Evolutionary conservation across 495 filamentous ascomycete genomes (phyloP).

Genomic region (Penicillium samsonianum): DNA sequence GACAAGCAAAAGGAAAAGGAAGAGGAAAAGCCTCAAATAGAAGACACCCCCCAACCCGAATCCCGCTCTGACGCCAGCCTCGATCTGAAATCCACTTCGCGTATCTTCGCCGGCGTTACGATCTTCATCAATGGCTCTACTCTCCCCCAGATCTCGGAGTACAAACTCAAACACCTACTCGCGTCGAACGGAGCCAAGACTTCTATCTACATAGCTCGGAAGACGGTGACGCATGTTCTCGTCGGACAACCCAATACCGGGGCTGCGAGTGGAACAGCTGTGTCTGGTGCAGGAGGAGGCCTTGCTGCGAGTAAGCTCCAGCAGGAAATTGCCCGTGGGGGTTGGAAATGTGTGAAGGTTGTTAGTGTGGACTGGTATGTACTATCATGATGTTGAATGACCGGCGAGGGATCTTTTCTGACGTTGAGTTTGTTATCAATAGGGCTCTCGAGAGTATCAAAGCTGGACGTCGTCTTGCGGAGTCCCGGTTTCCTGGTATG

Average conservation of each 20-base stretch:
- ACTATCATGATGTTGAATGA: constrained; percentile 12
- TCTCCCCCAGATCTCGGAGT: constrained; percentile 77
- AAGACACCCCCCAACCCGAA: neutral
- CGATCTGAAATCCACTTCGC: constrained; percentile 7
- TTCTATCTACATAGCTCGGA: constrained; percentile 66
- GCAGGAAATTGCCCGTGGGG: constrained; percentile 69
- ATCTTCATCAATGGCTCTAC: constrained; percentile 93
- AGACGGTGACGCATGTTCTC: constrained; percentile 84
- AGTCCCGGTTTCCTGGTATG: constrained; percentile 66
- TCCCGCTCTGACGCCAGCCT: neutral
- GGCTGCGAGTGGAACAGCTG: constrained; percentile 18
- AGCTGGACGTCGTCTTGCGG: constrained; percentile 69
- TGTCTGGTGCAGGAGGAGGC: constrained; percentile 69
- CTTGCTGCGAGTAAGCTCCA: constrained; percentile 80
- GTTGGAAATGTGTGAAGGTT: constrained; percentile 66
- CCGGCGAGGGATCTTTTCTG: neutral
- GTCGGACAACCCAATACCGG: constrained; percentile 60
- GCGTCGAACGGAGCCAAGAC: constrained; percentile 69
- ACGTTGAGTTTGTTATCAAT: neutral
- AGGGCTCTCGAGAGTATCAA: constrained; percentile 81
- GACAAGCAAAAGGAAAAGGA: neutral
- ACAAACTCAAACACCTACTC: constrained; percentile 79
- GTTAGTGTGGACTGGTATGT: constrained; percentile 81
- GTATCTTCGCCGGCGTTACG: constrained; percentile 64
- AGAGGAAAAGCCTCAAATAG: neutral